phyloP scores from a whole-genome alignment of 2,329 filamentous ascomycete genomes.

The Apiospora saccharicola region DNA sequence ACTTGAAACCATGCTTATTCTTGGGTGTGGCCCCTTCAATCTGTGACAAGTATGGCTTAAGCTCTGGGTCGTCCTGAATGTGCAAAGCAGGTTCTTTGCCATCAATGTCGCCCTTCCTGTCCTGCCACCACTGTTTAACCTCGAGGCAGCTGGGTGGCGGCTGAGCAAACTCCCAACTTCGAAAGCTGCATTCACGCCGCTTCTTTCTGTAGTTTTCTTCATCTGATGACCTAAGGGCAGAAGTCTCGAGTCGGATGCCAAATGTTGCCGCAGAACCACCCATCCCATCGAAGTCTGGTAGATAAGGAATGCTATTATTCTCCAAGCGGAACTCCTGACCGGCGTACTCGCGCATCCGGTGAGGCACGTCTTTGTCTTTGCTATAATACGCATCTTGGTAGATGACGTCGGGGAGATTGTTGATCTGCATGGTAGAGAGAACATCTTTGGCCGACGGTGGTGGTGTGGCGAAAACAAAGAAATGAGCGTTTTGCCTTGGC shows the following conservation, averaged over 20 bases:
- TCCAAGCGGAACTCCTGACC: constrained; percentile 84
- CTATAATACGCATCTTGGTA: constrained; percentile 90
- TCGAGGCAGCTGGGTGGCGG: constrained; percentile 75
- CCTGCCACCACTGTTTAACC: constrained; percentile 73
- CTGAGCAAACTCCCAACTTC: constrained; percentile 78
- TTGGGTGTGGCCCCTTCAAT: constrained; percentile 88
- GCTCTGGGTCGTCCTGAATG: constrained; percentile 31
- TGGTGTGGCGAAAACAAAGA: constrained; percentile 41
- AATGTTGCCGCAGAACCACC: constrained; percentile 63
- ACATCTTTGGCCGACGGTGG: constrained; percentile 54
- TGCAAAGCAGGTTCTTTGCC: constrained; percentile 32
- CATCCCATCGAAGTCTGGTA: constrained; percentile 78
- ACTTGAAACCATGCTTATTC: constrained; percentile 84
- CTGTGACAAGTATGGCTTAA: constrained; percentile 70
- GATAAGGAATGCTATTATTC: constrained; percentile 77
- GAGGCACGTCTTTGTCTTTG: constrained; percentile 81
- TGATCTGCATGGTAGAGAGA: constrained; percentile 61
- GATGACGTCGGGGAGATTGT: constrained; percentile 70
- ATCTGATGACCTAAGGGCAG: constrained; percentile 59
- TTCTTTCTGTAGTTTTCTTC: constrained; percentile 59
- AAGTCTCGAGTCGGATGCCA: constrained; percentile 56
- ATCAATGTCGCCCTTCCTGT: constrained; percentile 39
- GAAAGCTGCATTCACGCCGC: constrained; percentile 65
- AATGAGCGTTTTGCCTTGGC: constrained; percentile 36
- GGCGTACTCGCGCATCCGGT: constrained; percentile 80